Conservation (phyloP, 2,329 filamentous ascomycete genomes). For the Pseudocercospora pini-densiflorae region DNA sequence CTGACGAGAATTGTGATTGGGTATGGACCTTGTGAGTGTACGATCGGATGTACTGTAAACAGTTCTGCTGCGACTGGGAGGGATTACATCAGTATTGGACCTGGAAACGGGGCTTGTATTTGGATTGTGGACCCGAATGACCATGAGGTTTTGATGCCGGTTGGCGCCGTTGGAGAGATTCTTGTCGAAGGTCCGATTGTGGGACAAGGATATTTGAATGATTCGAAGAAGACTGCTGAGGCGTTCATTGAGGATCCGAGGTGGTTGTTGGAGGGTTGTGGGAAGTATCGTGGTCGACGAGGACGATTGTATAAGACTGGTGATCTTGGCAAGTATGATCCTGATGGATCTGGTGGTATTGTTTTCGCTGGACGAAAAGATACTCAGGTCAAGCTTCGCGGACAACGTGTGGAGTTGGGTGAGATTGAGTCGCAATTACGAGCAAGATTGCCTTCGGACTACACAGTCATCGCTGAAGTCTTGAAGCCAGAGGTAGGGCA, state of each 20-base stretch:
- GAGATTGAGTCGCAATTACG: conserved; percentile 64
- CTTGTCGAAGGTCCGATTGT: conserved; percentile 52
- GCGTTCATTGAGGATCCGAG: conserved; percentile 35
- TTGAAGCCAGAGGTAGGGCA: conserved; percentile 30
- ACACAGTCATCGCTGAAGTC: conserved; percentile 53
- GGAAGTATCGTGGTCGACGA: conserved; percentile 39
- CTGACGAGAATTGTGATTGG: conserved; percentile 3
- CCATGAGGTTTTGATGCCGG: conserved; percentile 17
- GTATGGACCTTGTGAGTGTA: conserved; percentile 6
- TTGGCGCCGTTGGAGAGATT: conserved; percentile 45
- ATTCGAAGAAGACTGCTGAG: conserved; percentile 29
- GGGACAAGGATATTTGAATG: conserved; percentile 48
- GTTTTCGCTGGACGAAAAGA: conserved; percentile 70
- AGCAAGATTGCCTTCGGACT: conserved; percentile 36
- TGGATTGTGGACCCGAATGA: conserved; percentile 24
- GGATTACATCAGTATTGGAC: background rate
- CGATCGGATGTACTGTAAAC: background rate
- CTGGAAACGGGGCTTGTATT: conserved; percentile 1
- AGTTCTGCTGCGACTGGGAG: background rate
- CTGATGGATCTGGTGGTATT: conserved; percentile 26
- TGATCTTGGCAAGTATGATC: conserved; percentile 43
- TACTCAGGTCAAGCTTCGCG: conserved; percentile 77
- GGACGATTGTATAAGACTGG: conserved; percentile 39
- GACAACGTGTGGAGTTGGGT: conserved; percentile 74
- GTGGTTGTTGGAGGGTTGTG: conserved; percentile 1